Evolutionary conservation across 2,329 filamentous ascomycete genomes (phyloP).

Genomic region (Scopulariopsis brevicaulis): DNA sequence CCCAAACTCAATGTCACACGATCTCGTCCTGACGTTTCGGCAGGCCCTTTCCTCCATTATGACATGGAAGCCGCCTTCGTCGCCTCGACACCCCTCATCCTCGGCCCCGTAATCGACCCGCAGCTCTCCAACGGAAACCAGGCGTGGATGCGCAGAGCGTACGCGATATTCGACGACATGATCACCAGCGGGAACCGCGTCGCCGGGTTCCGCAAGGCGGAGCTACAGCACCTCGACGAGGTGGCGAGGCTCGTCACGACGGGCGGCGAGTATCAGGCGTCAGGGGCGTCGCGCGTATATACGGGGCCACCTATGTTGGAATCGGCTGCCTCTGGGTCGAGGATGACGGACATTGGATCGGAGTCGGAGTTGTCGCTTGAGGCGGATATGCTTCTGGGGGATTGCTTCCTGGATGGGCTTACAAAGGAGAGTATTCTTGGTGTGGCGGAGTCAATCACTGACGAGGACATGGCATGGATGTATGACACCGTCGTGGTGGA

Average conservation of each 20-base stretch:
- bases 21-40: not conserved
- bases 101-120: slow-evolving; percentile 23
- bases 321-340: not conserved
- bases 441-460: slow-evolving; percentile 33
- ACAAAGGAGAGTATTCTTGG: slow-evolving; percentile 33
- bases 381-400: slow-evolving; percentile 10
- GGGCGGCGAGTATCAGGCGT: not conserved
- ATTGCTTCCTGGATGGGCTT: slow-evolving; percentile 20
- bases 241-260: slow-evolving; percentile 16
- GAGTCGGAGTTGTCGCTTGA: not conserved
- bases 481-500: slow-evolving; percentile 32
- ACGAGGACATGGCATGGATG: slow-evolving; percentile 30
- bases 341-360: not conserved
- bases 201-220: slow-evolving; percentile 28
- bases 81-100: slow-evolving; percentile 27
- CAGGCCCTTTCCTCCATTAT: slow-evolving; percentile 36
- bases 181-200: slow-evolving; percentile 30
- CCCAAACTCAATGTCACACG: no score
- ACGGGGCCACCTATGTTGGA: not conserved
- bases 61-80: slow-evolving; percentile 32
- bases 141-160: slow-evolving; percentile 27
- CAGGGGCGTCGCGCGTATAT: not conserved
- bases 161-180: slow-evolving; percentile 33
- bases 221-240: slow-evolving; percentile 31
- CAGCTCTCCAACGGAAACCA: slow-evolving; percentile 20